phyloP scores from a whole-genome alignment of 257 asterid species.

The Nicotiana tabacum region DNA sequence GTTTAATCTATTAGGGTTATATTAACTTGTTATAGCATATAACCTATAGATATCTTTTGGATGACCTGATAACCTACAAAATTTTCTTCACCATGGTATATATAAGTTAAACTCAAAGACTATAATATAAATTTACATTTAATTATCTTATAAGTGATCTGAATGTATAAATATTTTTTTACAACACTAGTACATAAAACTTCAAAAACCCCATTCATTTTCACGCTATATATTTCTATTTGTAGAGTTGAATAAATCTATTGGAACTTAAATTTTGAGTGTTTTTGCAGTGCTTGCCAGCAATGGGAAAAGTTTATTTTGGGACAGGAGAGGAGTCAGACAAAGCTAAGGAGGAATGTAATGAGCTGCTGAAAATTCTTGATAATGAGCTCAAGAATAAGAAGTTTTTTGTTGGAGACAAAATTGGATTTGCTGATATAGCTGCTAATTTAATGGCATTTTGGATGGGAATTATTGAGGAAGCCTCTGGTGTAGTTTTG shows the following conservation, averaged over 20 bases:
- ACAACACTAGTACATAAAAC: background rate
- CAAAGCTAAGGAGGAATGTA: constrained; percentile 3
- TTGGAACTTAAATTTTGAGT: background rate
- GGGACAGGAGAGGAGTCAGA: background rate
- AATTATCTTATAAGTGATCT: background rate
- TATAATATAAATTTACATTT: background rate
- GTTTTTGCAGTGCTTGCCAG: background rate
- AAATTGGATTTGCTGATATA: constrained; percentile 6
- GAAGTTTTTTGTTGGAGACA: constrained; percentile 4
- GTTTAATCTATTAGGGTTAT: too few relatives aligned
- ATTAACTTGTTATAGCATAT: background rate
- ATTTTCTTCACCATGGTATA: background rate
- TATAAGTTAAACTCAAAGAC: background rate
- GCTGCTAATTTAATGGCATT: background rate
- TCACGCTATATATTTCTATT: background rate
- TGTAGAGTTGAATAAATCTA: background rate
- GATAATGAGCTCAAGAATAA: background rate
- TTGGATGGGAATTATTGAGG: constrained; percentile 5
- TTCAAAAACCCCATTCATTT: background rate
- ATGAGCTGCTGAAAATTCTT: background rate
- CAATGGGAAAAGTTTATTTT: background rate
- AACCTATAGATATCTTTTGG: background rate
- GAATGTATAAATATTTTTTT: background rate
- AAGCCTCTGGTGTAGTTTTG: background rate
- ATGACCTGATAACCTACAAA: background rate